These are phyloP conservation scores for Cordyceps cicadae DNA, from an alignment of 2,329 filamentous ascomycete species.

Conservation along the genomic window DNA sequence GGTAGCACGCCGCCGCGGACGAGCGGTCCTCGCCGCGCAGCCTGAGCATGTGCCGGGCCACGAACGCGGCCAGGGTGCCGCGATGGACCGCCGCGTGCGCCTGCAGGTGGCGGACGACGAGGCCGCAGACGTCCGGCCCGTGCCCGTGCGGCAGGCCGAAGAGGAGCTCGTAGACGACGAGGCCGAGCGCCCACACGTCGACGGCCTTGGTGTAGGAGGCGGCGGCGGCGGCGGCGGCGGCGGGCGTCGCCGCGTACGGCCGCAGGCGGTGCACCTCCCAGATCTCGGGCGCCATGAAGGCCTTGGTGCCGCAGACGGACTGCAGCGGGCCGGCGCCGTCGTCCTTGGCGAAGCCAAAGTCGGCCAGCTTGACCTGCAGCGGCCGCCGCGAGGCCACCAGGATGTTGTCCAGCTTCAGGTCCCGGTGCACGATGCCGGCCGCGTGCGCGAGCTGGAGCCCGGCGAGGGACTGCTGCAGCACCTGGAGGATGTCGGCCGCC, in stretches of 20 bases:
- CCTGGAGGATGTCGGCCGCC: neutral
- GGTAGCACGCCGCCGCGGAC: neutral
- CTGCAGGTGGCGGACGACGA: neutral
- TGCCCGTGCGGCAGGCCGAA: neutral
- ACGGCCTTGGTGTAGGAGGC: neutral
- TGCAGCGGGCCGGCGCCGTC: neutral
- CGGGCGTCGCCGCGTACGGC: neutral
- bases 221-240: no score
- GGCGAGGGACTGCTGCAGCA: neutral
- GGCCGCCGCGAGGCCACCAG: neutral
- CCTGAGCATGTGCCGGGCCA: neutral
- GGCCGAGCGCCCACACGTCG: neutral
- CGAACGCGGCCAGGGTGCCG: neutral
- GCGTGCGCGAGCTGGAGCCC: neutral
- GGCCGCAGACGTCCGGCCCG: neutral
- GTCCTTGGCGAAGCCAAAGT: neutral
- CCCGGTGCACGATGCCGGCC: neutral
- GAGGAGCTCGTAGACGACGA: neutral
- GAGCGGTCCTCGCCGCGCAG: neutral
- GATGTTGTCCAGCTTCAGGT: neutral
- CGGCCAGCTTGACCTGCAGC: neutral
- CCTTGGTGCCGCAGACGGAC: neutral
- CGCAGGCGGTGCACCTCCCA: neutral
- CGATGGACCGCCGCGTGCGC: neutral
- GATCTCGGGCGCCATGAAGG: neutral